These are phyloP conservation scores for Stephania yunnanensis DNA, from an alignment of 164 flowering plant genomes.

Conservation along the genomic window DNA sequence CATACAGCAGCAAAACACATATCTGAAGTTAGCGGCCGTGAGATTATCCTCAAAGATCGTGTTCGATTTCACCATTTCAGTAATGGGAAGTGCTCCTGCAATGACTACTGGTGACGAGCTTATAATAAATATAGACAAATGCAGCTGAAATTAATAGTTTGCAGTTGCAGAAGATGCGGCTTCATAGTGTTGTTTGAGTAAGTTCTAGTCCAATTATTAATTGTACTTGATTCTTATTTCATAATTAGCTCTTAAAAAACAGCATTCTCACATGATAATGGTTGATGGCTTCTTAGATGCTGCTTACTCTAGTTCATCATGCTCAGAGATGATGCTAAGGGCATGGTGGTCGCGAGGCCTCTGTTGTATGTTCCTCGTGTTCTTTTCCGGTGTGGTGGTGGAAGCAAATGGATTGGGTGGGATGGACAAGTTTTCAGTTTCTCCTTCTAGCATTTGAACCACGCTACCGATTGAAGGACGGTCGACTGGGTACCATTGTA, in stretches of 20 bases:
- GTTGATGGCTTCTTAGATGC: too few species aligned
- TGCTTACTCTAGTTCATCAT: background rate
- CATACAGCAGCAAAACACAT: slow-evolving; percentile 56
- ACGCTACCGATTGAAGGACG: too few species aligned
- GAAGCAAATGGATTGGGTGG: slow-evolving; percentile 7
- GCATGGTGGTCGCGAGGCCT: background rate
- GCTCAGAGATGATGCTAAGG: background rate
- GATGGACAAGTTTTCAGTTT: background rate
- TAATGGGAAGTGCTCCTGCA: slow-evolving; percentile 61
- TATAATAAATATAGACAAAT: too few species aligned
- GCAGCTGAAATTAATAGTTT: too few species aligned
- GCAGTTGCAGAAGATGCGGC: too few species aligned
- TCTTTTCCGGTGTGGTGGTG: background rate
- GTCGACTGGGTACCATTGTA: too few species aligned
- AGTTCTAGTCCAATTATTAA: too few species aligned
- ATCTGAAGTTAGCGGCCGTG: slow-evolving; percentile 32
- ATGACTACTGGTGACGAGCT: slow-evolving; percentile 38
- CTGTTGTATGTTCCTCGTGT: background rate
- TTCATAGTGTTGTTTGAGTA: too few species aligned
- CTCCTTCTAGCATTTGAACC: background rate
- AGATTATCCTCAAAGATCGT: slow-evolving; percentile 53
- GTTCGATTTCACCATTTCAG: slow-evolving; percentile 53
- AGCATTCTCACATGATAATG: too few species aligned
- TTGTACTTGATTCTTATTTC: too few species aligned
- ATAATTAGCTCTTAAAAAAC: too few species aligned